These are phyloP conservation scores for Cladorrhinum samala DNA, from an alignment of 495 filamentous ascomycete genomes.

Conservation along the genomic window DNA sequence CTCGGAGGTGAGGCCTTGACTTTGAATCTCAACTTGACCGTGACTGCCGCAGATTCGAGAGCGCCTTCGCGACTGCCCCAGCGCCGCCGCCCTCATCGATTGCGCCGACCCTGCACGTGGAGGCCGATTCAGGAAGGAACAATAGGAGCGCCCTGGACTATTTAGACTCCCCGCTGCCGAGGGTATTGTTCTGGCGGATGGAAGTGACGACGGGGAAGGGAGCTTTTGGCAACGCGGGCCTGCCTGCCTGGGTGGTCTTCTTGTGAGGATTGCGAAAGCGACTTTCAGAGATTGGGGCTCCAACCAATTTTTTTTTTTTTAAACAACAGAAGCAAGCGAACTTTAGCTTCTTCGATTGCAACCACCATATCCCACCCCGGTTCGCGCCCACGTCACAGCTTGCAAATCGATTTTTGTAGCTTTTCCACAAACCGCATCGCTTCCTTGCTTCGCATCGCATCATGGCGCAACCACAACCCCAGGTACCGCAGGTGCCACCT, in stretches of 20 bases:
- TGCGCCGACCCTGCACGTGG: neutral
- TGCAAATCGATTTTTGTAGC: too few species aligned
- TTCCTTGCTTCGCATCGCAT: too few species aligned
- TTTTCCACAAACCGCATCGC: too few species aligned
- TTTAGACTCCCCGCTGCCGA: constrained; percentile 2
- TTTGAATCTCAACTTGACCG: constrained; percentile 13
- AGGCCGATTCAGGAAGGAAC: neutral
- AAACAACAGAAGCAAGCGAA: too few species aligned
- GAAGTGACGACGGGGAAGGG: constrained; percentile 20
- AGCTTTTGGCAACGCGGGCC: constrained; percentile 24
- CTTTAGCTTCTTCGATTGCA: neutral
- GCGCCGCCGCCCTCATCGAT: constrained; percentile 6
- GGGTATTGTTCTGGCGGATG: constrained; percentile 3
- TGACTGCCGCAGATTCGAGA: neutral
- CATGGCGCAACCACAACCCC: constrained; percentile 64
- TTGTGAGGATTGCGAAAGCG: neutral
- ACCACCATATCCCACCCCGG: neutral
- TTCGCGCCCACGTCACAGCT: neutral
- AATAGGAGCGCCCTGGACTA: neutral
- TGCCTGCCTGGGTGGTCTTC: constrained; percentile 13
- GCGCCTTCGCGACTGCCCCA: neutral
- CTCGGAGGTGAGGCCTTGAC: constrained; percentile 10
- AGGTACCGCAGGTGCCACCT: constrained; percentile 42
- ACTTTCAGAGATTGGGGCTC: neutral
- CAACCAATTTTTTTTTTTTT: too few species aligned